Percentiles rank a stretch among this genome's conserved stretches.
Evolutionary conservation across 495 filamentous ascomycete genomes (phyloP).

Genomic region (Aspergillus olivimuriae): DNA sequence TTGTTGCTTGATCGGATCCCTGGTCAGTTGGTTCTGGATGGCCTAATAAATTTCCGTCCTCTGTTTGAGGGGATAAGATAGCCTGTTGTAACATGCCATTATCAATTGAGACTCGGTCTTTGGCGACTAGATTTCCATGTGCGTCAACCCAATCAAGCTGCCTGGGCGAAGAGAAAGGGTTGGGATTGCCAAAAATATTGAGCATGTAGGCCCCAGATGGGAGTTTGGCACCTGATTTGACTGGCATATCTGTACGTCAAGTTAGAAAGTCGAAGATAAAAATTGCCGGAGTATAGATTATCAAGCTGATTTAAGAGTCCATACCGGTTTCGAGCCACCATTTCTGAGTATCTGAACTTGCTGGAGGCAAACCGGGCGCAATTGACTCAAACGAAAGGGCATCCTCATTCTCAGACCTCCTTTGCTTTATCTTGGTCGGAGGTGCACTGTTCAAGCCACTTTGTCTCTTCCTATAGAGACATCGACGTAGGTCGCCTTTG

Average conservation of each 20-base stretch:
- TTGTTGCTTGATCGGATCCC: background rate
- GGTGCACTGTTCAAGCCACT: slow-evolving; percentile 44
- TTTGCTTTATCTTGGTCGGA: slow-evolving; percentile 30
- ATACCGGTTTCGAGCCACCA: slow-evolving; percentile 90
- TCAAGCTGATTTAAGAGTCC: slow-evolving; percentile 3
- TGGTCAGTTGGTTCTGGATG: slow-evolving; percentile 4
- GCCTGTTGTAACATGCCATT: background rate
- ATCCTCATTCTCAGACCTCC: slow-evolving; percentile 68
- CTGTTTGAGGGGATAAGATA: background rate
- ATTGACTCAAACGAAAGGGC: slow-evolving; percentile 67
- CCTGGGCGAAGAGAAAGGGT: slow-evolving; percentile 66
- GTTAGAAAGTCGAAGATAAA: background rate
- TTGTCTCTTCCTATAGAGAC: slow-evolving; percentile 65
- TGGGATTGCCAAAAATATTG: slow-evolving; percentile 68
- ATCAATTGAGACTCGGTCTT: slow-evolving; percentile 10
- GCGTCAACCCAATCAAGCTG: slow-evolving; percentile 69
- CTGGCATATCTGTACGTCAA: slow-evolving; percentile 54
- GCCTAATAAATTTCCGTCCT: background rate
- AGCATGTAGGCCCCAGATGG: slow-evolving; percentile 53
- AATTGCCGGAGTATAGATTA: background rate
- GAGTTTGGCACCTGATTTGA: slow-evolving; percentile 61
- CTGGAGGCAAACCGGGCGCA: slow-evolving; percentile 73
- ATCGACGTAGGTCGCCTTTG: slow-evolving; percentile 61
- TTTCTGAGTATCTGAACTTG: slow-evolving; percentile 81
- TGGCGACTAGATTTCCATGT: background rate